These are phyloP conservation scores for Pythium grandisporangium DNA, from an alignment of 352 stramenopile species.

Conservation along the genomic window DNA sequence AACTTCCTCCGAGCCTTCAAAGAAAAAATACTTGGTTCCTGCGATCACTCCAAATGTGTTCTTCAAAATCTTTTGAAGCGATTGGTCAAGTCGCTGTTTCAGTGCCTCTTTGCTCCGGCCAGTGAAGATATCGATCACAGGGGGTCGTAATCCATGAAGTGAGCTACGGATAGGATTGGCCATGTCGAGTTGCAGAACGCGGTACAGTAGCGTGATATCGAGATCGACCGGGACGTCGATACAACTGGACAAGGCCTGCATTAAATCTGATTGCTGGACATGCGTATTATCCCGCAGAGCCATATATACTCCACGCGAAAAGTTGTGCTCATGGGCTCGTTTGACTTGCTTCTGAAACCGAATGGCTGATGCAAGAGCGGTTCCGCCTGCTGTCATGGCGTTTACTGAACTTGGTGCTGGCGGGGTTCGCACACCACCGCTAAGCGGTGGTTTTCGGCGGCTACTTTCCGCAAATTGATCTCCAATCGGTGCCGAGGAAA, in stretches of 20 bases:
- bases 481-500: too few relatives aligned
- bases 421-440: constrained; percentile 8
- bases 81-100: constrained; percentile 58
- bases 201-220: constrained; percentile 82
- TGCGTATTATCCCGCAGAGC: constrained; percentile 58
- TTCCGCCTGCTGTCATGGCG: too few relatives aligned
- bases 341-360: constrained; percentile 80
- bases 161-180: constrained; percentile 20
- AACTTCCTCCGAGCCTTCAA: constrained; percentile 50
- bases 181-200: constrained; percentile 58
- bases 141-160: constrained; percentile 5
- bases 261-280: constrained; percentile 77
- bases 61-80: constrained; percentile 58
- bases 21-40: constrained; percentile 82
- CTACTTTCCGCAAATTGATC: too few relatives aligned
- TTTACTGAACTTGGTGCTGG: too few relatives aligned
- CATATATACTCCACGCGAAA: constrained; percentile 81
- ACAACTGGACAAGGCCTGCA: constrained; percentile 81
- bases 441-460: too few relatives aligned
- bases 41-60: constrained; percentile 49
- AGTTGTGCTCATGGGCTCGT: constrained; percentile 82
- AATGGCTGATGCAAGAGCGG: constrained; percentile 23
- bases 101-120: constrained; percentile 36
- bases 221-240: constrained; percentile 78
- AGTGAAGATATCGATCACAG: constrained; percentile 13